Conservation (phyloP, 129 eudicot genomes). For the Pittosporum tobira region DNA sequence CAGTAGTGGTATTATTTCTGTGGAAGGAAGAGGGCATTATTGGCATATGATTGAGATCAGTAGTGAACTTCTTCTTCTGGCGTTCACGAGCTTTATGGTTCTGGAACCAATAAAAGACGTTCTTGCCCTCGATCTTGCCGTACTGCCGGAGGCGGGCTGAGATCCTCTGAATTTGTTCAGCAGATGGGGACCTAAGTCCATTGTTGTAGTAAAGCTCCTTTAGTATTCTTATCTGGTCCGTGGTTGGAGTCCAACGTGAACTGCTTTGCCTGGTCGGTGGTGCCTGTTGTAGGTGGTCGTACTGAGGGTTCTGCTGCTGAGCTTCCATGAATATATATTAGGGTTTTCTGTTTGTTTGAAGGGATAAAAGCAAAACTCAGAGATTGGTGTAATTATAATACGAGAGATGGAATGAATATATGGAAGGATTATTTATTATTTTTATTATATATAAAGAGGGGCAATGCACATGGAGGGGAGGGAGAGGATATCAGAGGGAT, state of each 20-base stretch:
- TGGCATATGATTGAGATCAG: constrained; percentile 10
- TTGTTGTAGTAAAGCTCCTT: constrained; percentile 96
- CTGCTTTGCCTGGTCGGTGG: constrained; percentile 89
- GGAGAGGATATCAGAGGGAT: too few relatives aligned
- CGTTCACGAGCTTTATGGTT: constrained; percentile 96
- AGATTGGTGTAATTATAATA: not conserved
- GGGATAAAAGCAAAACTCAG: too few relatives aligned
- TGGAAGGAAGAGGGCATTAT: constrained; percentile 19
- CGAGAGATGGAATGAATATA: not conserved
- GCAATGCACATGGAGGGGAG: constrained; percentile 20
- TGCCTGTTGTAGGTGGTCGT: too few relatives aligned
- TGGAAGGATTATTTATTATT: not conserved
- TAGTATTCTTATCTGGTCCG: constrained; percentile 77
- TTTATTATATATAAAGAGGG: constrained; percentile 16
- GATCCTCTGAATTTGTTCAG: constrained; percentile 89
- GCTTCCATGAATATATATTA: too few relatives aligned
- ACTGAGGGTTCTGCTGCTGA: too few relatives aligned
- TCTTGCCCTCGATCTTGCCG: constrained; percentile 97
- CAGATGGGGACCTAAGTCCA: constrained; percentile 83
- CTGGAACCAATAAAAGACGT: constrained; percentile 97
- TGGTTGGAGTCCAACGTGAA: constrained; percentile 93
- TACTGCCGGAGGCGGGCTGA: constrained; percentile 73
- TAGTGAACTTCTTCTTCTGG: constrained; percentile 73
- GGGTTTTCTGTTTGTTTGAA: too few relatives aligned
- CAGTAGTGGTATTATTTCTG: constrained; percentile 1